Percentiles rank a stretch among this genome's conserved stretches.
Conservation (phyloP, 2,329 filamentous ascomycete genomes). For the Clarireedia homoeocarpa region DNA sequence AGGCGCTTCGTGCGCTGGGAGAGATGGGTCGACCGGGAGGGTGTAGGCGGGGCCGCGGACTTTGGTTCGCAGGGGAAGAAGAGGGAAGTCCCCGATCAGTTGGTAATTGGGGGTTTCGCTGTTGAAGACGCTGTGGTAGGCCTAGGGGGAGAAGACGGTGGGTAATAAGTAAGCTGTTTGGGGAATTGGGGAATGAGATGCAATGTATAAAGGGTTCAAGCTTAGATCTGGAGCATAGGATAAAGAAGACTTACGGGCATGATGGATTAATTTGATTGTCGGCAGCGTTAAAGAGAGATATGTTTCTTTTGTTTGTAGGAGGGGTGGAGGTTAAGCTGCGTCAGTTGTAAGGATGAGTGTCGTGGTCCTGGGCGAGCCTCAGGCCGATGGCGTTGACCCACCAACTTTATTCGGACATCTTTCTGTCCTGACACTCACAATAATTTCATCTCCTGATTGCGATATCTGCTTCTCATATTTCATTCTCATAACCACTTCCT, state of each 20-base stretch:
- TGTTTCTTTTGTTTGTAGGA: background rate
- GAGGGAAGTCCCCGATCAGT: constrained; percentile 80
- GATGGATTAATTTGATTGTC: background rate
- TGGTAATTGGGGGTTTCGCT: constrained; percentile 51
- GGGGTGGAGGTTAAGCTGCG: background rate
- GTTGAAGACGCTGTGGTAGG: constrained; percentile 97
- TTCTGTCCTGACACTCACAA: too few relatives aligned
- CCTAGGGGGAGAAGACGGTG: constrained; percentile 42
- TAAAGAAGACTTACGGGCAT: background rate
- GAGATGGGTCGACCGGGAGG: constrained; percentile 50
- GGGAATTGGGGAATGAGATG: background rate
- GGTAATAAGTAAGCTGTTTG: background rate
- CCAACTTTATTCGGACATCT: background rate
- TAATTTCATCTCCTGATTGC: too few relatives aligned
- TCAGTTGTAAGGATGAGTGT: too few relatives aligned
- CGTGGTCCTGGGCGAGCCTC: background rate
- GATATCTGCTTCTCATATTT: too few relatives aligned
- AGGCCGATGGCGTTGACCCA: background rate
- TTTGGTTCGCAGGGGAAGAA: constrained; percentile 89
- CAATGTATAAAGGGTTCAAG: too few relatives aligned
- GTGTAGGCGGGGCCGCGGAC: constrained; percentile 92
- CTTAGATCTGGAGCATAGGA: background rate
- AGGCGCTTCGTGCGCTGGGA: constrained; percentile 43
- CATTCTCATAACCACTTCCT: too few relatives aligned
- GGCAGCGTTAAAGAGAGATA: background rate